Conservation (phyloP, 805 yeast species). For the Lipomyces orientalis region DNA sequence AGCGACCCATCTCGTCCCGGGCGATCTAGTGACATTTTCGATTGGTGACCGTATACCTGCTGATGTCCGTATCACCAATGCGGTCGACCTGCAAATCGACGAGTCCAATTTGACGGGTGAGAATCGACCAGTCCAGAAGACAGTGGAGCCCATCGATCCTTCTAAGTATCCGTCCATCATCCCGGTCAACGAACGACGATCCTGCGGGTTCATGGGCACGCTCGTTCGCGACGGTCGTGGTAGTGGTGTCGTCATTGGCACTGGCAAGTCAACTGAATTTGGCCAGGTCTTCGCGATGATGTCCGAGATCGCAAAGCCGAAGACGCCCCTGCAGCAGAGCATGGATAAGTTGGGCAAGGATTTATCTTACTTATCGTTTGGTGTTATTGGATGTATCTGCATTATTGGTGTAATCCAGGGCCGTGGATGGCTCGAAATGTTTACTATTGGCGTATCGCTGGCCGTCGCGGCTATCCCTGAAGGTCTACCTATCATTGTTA, state of each 20-base stretch:
- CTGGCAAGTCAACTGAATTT: conserved; percentile 87
- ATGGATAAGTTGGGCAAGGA: conserved; percentile 97
- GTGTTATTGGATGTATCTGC: conserved; percentile 89
- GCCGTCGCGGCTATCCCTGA: conserved; percentile 99
- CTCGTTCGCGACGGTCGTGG: conserved; percentile 96
- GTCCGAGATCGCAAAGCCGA: conserved; percentile 93
- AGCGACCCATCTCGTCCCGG: conserved; percentile 91
- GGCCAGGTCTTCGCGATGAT: conserved; percentile 96
- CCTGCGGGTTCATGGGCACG: conserved; percentile 96
- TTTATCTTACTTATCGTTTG: conserved; percentile 80
- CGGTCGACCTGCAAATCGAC: conserved; percentile 83
- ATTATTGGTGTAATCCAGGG: conserved; percentile 90
- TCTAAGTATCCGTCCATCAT: conserved; percentile 16
- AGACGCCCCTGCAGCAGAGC: conserved; percentile 92
- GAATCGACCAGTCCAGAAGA: conserved; percentile 81
- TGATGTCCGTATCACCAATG: conserved; percentile 78
- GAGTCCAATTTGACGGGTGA: conserved; percentile 97
- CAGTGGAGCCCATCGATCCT: conserved; percentile 52
- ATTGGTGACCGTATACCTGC: conserved; percentile 98
- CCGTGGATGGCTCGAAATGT: conserved; percentile 95
- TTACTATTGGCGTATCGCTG: conserved; percentile 92
- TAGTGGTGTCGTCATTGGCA: conserved; percentile 88
- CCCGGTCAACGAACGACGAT: conserved; percentile 70
- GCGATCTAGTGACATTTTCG: conserved; percentile 85
- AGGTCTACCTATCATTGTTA: conserved; percentile 96